Base-by-base conservation (phyloP, 192 early-diverging fungal species). In the Entomortierella parvispora region DNA sequence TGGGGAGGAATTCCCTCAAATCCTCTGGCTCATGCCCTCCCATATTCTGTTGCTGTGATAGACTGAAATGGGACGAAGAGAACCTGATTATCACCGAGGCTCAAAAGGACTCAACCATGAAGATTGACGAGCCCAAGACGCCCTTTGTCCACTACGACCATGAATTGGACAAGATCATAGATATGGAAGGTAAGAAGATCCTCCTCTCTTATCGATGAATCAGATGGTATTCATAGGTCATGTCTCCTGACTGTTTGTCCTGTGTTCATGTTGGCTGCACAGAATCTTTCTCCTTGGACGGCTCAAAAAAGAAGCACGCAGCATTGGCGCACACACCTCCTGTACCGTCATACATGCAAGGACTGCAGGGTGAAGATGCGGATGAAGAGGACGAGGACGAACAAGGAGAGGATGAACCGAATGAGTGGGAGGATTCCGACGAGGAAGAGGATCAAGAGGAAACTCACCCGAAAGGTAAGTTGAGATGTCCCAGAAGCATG, bases 61-160 rank as follows among this genome's bases (percentile, higher is more conserved):
- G 95, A 49, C 83, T 97, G 69, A 90, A 88, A 62, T 97, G 96
- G 95, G 95, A 97, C 74, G 96, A 99, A 84, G 95, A 96, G 67
- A 97, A 94, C 80, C 59, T 99, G 40, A 83, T 87, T 66, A 78
- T 94, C 7, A 96, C 95, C 1, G 97, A 99, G 75, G 88, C 92
- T 3, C 89, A 95, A 71, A 96, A 96, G 80, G 89, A 90, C 58
- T 83, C 92, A 20, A 97, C 92, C 33, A 99, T 99, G 98, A 98
- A 98, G 82, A 94, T 98, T 8, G 88, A 90, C 33, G 97, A 99
- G 71, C 97, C 96, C 22, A 95, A 93, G 81, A 99, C 98, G 2
- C 98, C 98, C 0, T 99, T 84, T 61, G 93, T 99, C 59, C 90
- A 89, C 60, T 98, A 97, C 78, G 87, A 98, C 71, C 81, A 84